Percentiles rank a stretch among this genome's conserved stretches.
Conservation (phyloP, 306 rosid genomes). For the Biancaea sappan region DNA sequence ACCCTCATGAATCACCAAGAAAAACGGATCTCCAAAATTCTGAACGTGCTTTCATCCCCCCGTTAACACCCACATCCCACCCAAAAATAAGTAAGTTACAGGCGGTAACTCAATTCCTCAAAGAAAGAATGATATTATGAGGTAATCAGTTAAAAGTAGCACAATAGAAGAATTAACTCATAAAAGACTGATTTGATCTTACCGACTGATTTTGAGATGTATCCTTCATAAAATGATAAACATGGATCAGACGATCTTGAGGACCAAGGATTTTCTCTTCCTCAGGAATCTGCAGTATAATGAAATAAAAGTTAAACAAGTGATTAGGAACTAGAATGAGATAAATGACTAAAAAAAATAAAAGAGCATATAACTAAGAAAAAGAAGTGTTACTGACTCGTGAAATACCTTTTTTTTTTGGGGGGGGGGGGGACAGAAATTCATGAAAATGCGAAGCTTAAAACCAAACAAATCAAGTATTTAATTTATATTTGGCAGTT, state of each 20-base stretch:
- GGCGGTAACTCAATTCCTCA: neutral
- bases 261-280: constrained; percentile 81
- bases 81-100: neutral
- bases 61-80: neutral
- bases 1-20: constrained; percentile 79
- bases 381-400: neutral
- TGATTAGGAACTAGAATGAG: neutral
- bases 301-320: neutral
- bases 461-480: neutral
- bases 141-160: neutral
- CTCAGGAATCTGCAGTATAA: constrained; percentile 66
- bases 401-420: neutral
- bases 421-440: neutral
- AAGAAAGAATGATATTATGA: neutral
- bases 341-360: constrained; percentile 4
- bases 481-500: neutral
- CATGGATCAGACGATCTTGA: constrained; percentile 84
- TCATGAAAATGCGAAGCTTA: neutral
- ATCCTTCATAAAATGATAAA: constrained; percentile 85
- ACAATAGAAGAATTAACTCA: neutral
- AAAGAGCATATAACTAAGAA: neutral
- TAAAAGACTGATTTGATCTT: neutral
- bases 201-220: constrained; percentile 75
- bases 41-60: constrained; percentile 71
- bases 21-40: constrained; percentile 93